Evolutionary conservation across 2,329 filamentous ascomycete species (phyloP), one percentile per base, ranked within the genome.

Genomic region (Aspergillus fumigatus): DNA sequence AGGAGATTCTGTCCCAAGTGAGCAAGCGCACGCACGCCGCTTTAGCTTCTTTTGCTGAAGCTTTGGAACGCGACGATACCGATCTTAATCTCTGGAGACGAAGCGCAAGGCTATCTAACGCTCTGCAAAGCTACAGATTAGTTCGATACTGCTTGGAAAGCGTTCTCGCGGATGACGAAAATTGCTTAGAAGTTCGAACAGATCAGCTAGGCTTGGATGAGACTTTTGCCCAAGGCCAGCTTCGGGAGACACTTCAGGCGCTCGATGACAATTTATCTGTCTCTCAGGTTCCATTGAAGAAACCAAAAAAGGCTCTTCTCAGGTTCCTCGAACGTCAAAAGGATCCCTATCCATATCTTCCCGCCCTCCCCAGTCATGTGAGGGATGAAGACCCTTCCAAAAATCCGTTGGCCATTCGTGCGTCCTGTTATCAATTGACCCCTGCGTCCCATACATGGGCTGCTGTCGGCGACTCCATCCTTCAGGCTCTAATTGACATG

Each of bases 31-130:
- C 77, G 1, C 70, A 62, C 25, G 64, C 71, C 23, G 78, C 80
- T 11, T 67, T 87, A 19, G 66, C 73, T 41, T 79, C 80, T 57
- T 87, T 87, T 60, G 82, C 83, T 3, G 79, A 85, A 61, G 84
- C 85, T 1, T 71, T 88, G 55, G 84, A 87, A 66, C 82, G 84
- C 54, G 85, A 88, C 67, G 84, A 87, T 58, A 80, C 81, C 4
- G 85, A 88, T 64, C 70, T 86, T 41, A 84, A 87, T 64, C 72
- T 87, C 23, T 88, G 85, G 85, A 77, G 84, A 57, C 81, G 83
- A 60, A 79, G 82, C 23, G 81, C 83, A 21, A 80, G 83, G 19
- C 79, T 88, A 2, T 80, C 82, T 10, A 77, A 79, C 52, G 76
- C 84, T 52, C 70, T 87, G 9, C 78, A 82, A 51, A 86, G 84